Conservation (phyloP, 148 eudicot genomes). For the Diospyros kaki region DNA sequence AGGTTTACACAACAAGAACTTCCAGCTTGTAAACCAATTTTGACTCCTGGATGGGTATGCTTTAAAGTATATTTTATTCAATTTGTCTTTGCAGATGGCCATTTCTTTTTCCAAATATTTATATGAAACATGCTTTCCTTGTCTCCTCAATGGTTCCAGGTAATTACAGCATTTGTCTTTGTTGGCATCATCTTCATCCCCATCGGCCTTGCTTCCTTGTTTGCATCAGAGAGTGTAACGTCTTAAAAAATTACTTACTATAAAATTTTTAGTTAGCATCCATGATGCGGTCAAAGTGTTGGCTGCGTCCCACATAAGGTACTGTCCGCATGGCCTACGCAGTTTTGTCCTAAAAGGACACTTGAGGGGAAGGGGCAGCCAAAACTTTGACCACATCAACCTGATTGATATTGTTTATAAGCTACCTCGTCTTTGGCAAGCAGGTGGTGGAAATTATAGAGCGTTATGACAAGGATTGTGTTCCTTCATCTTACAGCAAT, state of each 20-base stretch:
- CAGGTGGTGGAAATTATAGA: constrained; percentile 69
- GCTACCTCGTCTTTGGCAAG: constrained; percentile 3
- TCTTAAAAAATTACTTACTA: neutral
- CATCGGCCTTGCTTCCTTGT: constrained; percentile 54
- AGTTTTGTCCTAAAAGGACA: too few relatives aligned
- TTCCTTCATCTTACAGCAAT: constrained; percentile 35
- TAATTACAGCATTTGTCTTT: constrained; percentile 49
- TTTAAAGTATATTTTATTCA: neutral
- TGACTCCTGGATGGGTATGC: constrained; percentile 62
- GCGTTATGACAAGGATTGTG: constrained; percentile 55
- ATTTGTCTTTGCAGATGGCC: neutral
- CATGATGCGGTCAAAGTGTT: too few relatives aligned
- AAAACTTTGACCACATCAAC: too few relatives aligned
- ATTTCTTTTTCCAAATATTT: neutral
- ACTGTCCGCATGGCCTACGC: too few relatives aligned
- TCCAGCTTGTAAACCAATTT: constrained; percentile 74
- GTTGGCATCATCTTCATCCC: constrained; percentile 56
- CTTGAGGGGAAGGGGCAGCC: too few relatives aligned
- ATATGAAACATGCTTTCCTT: neutral
- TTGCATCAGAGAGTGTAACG: constrained; percentile 58
- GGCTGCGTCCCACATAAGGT: too few relatives aligned
- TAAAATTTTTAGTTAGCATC: neutral
- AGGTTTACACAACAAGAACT: constrained; percentile 65
- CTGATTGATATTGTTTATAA: neutral
- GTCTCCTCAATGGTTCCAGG: constrained; percentile 33